Base-by-base conservation (phyloP, 2,329 filamentous ascomycete genomes). In the Passalora sequoiae region DNA sequence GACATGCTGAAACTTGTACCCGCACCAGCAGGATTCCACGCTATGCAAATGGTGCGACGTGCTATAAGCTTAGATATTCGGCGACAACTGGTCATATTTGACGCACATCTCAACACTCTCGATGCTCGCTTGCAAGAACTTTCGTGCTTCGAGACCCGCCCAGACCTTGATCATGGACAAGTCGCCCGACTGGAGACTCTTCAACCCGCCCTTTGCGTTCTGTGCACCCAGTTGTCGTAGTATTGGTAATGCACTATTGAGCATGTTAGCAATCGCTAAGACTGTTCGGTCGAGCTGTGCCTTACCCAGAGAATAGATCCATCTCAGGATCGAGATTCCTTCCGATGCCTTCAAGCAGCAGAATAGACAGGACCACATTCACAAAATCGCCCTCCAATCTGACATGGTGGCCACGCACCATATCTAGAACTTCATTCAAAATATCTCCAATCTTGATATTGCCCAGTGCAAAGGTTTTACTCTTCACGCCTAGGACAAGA, bases 391-490 rank as follows among this genome's bases (percentile, higher is more conserved):
- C 92, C 66, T 98, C 92, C 38, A 98, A 77, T 6, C 92, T 78
- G 3, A 98, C 92, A 61, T 98, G 92, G 63, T 98, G 92, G 7
- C 74, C 72, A 43, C 92, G 80, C 21, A 98, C 92, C 89, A 98
- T 96, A 46, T 76, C 76, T 32, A 98, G 72, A 0, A 97, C 92
- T 56, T 94, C 79, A 59, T 92, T 89, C 21, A 98, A 68, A 15
- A 98, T 89, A 57, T 98, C 92, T 8, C 92, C 92, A 50, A 98
- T 96, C 69, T 89, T 94, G 68, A 98, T 84, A 60, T 88, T 95
- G 4, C 91, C 91, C 0, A 98, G 75, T 0, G 92, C 89, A 43
- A 98, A 83, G 0, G 92, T 98, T 30, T 83, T 78, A 54, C 83
- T 86, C 72, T 97, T 97, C 54, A 98, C 89, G 20, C 83, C 80